Base-by-base conservation (phyloP, 2,329 filamentous ascomycete genomes). In the Xylariaceae sp. region DNA sequence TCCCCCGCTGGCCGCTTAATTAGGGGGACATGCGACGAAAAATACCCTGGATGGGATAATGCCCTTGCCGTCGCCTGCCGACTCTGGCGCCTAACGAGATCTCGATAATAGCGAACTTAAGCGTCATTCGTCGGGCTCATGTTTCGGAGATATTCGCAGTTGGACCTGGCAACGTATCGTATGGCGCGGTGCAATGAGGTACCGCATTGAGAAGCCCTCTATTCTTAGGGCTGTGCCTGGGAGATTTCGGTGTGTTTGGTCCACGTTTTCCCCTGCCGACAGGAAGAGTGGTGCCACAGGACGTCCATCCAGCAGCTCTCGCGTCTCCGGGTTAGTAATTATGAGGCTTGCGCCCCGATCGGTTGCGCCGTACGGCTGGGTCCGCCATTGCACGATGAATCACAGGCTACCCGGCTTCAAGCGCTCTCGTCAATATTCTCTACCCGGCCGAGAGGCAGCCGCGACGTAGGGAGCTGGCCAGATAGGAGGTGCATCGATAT, bases 151-250 rank as follows among this genome's bases (percentile, higher is more conserved):
- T 16, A 34, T 34, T 12, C 4, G 16, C 18, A 9, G 36, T 26
- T 17, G 17, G 28, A 19, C n/a, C 35, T n/a, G 26, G 15, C 28
- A 24, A 31, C 11, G 28, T 38, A 18, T 30, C 30, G n/a, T 28
- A 37, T 41, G 43, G 40, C 37, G 34, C 16, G 11, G 43, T 41
- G 34, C 26, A 26, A 39, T 18, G 46, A 39, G 46, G 41, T 38
- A 48, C 46, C 34, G 43, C 43, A 39, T 43, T 41, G 33, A 32
- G 38, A 38, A 42, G 29, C 32, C 28, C 34, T 33, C 46, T 48
- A 46, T 48, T 48, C 37, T 43, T 46, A 39, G 43, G 42, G 12
- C 37, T 42, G 26, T 32, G 29, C 34, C 19, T 19, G 19, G 15
- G 19, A 35, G 15, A 29, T 18, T 42, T 38, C 22, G 37, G 32